These are phyloP conservation scores for Globomyces pollinis-pini DNA, from an alignment of 192 early-diverging fungal species.

Conservation along the genomic window DNA sequence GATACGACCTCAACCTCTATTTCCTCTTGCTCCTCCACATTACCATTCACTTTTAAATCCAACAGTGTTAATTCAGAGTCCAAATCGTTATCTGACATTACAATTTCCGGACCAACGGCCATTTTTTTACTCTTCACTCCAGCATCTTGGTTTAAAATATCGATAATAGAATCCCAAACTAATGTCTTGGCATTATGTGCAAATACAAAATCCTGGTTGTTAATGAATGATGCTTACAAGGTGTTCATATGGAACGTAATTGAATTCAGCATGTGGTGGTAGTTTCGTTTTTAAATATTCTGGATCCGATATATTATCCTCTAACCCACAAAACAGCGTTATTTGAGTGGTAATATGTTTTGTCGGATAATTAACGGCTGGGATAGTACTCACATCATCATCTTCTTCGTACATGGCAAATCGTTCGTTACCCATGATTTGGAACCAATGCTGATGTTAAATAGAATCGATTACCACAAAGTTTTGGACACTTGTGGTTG, in stretches of 20 bases:
- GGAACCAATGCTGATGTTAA: constrained; percentile 34
- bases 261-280: constrained; percentile 5
- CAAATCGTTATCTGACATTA: too few species aligned
- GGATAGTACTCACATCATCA: background rate
- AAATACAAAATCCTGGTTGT: constrained; percentile 28
- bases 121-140: too few species aligned
- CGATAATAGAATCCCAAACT: constrained; percentile 20
- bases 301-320: constrained; percentile 19
- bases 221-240: constrained; percentile 3
- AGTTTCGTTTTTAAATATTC: background rate
- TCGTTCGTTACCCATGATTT: constrained; percentile 18
- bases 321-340: constrained; percentile 14
- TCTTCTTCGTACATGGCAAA: constrained; percentile 20
- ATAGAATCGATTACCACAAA: constrained; percentile 16
- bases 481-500: constrained; percentile 15
- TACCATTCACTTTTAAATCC: too few species aligned
- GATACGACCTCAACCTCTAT: too few species aligned
- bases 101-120: too few species aligned
- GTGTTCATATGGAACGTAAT: constrained; percentile 5
- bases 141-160: background rate
- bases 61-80: too few species aligned
- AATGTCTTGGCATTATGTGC: constrained; percentile 7
- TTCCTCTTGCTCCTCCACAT: too few species aligned
- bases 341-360: constrained; percentile 26
- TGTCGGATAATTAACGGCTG: constrained; percentile 23